Evolutionary conservation across 2,329 filamentous ascomycete species (phyloP), one percentile per base, ranked within the genome.

Genomic region (Pseudogymnoascus sp.): DNA sequence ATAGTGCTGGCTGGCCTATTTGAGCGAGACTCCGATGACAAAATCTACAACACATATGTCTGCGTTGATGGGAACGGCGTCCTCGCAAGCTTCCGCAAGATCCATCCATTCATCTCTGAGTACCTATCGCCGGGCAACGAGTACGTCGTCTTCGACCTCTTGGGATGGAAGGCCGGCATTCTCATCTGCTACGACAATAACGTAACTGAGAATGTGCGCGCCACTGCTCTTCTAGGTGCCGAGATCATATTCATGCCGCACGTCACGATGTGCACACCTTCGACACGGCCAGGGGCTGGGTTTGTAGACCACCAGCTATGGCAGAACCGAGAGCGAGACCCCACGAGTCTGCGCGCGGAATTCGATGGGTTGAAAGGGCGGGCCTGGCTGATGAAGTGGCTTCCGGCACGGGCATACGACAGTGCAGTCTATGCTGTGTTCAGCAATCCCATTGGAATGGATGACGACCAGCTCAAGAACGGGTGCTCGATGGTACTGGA

Each of bases 371-470:
- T 66, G 31, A 66, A 66, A 52, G 65, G 65, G 2, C 43, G 62
- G 12, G 63, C 35, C 5, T 66, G 65, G 60, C 31, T 66, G 37
- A 66, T 66, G 64, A 66, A 65, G 38, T 66, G 64, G 65, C 61
- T 66, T n/a, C 65, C 62, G 8, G 63, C 63, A 8, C 26, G 65
- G 21, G 65, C 65, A 35, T 66, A 66, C 35, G 65, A 66, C 37
- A 66, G 60, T 60, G 64, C 45, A 7, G 11, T 66, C 14, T 66
- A 66, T 49, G 65, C 61, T 3, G 65, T 66, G 5, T 65, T 66
- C 35, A 63, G 60, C 52, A 66, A 65, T 31, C 65, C 65, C 7
- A 65, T 66, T 41, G 62, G 62, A 19, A 63, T 63, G 62, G 62
- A 63, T 59, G 41, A 63, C 14, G 60, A 65, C 26, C 64, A 65